A percentile compares a stretch with the other conserved stretches of the same genome.
Evolutionary conservation across 1,284 basidiomycete genomes (phyloP).

Genomic region (Malassezia equina): DNA sequence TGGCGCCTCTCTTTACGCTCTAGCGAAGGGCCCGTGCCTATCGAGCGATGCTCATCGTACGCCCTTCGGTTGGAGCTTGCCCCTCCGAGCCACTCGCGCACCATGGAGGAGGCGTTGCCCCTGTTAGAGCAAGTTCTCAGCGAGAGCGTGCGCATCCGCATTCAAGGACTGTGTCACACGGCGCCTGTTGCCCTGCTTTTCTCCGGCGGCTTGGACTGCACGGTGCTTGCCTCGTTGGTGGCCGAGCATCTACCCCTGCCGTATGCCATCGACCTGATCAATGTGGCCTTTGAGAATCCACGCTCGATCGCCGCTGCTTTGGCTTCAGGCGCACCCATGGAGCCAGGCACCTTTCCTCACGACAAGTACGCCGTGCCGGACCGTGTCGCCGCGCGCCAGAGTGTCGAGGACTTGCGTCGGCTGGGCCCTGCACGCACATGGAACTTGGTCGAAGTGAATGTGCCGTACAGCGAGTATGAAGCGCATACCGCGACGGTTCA

Average conservation of each 20-base stretch:
- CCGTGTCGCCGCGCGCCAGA: constrained; percentile 66
- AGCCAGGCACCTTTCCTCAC: constrained; percentile 46
- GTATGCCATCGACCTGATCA: constrained; percentile 76
- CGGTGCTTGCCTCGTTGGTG: constrained; percentile 68
- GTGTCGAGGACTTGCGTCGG: constrained; percentile 62
- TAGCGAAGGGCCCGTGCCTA: not conserved
- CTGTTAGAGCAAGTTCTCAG: constrained; percentile 47
- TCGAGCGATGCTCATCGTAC: not conserved
- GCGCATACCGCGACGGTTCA: constrained; percentile 6
- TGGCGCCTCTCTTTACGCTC: constrained; percentile 53
- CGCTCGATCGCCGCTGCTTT: constrained; percentile 52
- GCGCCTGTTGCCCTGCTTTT: constrained; percentile 72
- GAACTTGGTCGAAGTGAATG: constrained; percentile 85
- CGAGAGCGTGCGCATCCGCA: constrained; percentile 49
- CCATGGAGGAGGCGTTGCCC: constrained; percentile 25
- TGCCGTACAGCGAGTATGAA: constrained; percentile 62
- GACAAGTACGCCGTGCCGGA: constrained; percentile 65
- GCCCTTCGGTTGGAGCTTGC: not conserved
- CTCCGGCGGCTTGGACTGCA: constrained; percentile 90
- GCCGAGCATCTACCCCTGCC: constrained; percentile 54
- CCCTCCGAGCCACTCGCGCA: not conserved
- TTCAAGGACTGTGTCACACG: constrained; percentile 50
- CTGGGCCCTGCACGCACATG: constrained; percentile 67
- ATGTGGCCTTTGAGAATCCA: constrained; percentile 92
- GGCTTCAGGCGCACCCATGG: constrained; percentile 1